Evolutionary conservation across 2,329 filamentous ascomycete species (phyloP).

Genomic region (Camillea tinctor): DNA sequence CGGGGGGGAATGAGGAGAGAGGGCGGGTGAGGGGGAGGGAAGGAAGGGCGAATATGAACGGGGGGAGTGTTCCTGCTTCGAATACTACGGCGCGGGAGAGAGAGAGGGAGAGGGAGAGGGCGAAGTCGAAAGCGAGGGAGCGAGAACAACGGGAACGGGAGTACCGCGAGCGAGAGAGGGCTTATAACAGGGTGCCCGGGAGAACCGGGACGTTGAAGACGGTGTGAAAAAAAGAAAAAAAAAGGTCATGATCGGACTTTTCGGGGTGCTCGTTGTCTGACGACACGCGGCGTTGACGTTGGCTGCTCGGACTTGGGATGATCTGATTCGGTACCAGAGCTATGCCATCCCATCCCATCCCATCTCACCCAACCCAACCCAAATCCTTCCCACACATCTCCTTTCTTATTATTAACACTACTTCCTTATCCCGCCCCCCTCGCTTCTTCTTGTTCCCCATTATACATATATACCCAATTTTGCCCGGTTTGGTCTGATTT

Average conservation of each 20-base stretch:
- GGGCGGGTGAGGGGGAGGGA: conserved; percentile 14
- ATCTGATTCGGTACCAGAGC: no score
- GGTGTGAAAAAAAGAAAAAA: conserved; percentile 23
- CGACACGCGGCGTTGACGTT: no score
- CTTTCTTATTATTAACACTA: no score
- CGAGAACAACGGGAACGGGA: conserved; percentile 20
- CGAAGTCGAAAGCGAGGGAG: conserved; percentile 11
- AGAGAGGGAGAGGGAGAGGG: conserved; percentile 19
- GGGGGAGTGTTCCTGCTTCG: background rate
- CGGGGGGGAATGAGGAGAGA: conserved; percentile 1
- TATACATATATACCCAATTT: no score
- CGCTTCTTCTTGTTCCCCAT: background rate
- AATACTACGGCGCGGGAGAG: background rate
- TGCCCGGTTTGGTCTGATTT: no score
- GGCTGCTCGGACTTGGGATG: no score
- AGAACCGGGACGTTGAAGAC: conserved; percentile 32
- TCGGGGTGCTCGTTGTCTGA: no score
- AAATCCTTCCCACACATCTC: no score
- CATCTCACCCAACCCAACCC: no score
- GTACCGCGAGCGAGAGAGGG: conserved; percentile 20
- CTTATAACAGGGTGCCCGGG: conserved; percentile 30
- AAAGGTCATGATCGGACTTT: no score
- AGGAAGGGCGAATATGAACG: conserved; percentile 3
- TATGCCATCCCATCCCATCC: no score
- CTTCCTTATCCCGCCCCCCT: no score